Percentiles rank a stretch among this genome's conserved stretches.
phyloP scores from a whole-genome alignment of 2,329 filamentous ascomycete genomes.

The Sporothrix dimorphospora region DNA sequence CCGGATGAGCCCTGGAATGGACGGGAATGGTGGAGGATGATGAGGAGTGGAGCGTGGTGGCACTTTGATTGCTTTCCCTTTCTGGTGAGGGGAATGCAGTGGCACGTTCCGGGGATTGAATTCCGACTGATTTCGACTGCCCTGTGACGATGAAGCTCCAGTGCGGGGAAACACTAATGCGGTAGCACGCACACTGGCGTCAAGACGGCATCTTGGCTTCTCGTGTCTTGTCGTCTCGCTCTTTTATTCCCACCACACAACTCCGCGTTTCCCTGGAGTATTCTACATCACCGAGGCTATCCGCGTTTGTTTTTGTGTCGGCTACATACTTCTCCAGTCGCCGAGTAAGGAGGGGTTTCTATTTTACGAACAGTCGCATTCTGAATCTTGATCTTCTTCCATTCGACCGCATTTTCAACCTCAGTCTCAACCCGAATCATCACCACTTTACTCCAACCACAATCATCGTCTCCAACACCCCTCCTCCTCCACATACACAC shows the following conservation, averaged over 20 bases:
- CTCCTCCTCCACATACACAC: background rate
- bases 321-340: background rate
- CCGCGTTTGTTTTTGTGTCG: background rate
- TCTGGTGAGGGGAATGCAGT: slow-evolving; percentile 1
- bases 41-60: background rate
- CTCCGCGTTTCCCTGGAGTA: background rate
- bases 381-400: background rate
- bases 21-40: background rate
- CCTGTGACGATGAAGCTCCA: background rate
- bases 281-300: background rate
- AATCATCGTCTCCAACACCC: background rate
- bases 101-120: slow-evolving; percentile 17
- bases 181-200: slow-evolving; percentile 8
- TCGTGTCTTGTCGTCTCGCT: background rate
- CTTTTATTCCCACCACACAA: slow-evolving; percentile 2
- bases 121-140: background rate
- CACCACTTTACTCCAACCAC: background rate
- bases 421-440: background rate
- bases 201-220: slow-evolving; percentile 2
- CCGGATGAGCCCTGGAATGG: slow-evolving; percentile 7
- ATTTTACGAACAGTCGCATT: background rate
- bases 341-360: background rate
- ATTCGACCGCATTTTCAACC: background rate
- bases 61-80: slow-evolving; percentile 26
- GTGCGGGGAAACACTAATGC: slow-evolving; percentile 16